A percentile compares a stretch with the other conserved stretches of the same genome.
Conservation (phyloP, 805 yeast species). For the Sungouiozyma intestinalis region DNA sequence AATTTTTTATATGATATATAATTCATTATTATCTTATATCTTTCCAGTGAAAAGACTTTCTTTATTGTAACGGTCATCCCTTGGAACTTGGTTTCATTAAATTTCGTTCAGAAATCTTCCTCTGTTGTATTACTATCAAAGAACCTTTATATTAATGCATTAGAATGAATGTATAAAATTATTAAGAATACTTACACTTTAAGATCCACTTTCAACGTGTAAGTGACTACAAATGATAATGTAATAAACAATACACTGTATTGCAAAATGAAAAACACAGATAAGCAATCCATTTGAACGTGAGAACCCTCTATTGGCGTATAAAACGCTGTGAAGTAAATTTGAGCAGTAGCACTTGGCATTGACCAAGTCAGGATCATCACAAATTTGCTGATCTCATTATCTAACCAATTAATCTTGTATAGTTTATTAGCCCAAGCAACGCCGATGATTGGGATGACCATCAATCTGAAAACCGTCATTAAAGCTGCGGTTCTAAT, state of each 20-base stretch:
- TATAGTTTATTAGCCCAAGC: slow-evolving; percentile 53
- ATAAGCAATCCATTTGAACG: slow-evolving; percentile 69
- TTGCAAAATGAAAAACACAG: slow-evolving; percentile 57
- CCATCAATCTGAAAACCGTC: slow-evolving; percentile 45
- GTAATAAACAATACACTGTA: slow-evolving; percentile 54
- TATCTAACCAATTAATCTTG: slow-evolving; percentile 52
- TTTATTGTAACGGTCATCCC: too few relatives aligned
- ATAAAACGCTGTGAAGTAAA: slow-evolving; percentile 81
- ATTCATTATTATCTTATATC: neutral
- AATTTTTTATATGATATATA: too few relatives aligned
- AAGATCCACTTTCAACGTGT: slow-evolving; percentile 29
- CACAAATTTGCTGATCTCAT: slow-evolving; percentile 55
- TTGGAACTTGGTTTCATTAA: too few relatives aligned
- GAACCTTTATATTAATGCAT: neutral
- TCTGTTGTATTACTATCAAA: too few relatives aligned
- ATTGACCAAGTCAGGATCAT: slow-evolving; percentile 64
- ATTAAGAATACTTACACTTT: slow-evolving; percentile 9
- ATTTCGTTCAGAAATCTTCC: too few relatives aligned
- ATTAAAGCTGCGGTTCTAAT: slow-evolving; percentile 48
- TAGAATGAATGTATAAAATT: neutral
- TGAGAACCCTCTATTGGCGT: slow-evolving; percentile 51
- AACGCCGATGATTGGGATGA: slow-evolving; percentile 74
- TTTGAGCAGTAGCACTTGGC: slow-evolving; percentile 82
- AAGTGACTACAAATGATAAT: slow-evolving; percentile 64
- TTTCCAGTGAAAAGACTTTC: too few relatives aligned